phyloP scores from a whole-genome alignment of 164 flowering plant genomes.

The Platanus orientalis region DNA sequence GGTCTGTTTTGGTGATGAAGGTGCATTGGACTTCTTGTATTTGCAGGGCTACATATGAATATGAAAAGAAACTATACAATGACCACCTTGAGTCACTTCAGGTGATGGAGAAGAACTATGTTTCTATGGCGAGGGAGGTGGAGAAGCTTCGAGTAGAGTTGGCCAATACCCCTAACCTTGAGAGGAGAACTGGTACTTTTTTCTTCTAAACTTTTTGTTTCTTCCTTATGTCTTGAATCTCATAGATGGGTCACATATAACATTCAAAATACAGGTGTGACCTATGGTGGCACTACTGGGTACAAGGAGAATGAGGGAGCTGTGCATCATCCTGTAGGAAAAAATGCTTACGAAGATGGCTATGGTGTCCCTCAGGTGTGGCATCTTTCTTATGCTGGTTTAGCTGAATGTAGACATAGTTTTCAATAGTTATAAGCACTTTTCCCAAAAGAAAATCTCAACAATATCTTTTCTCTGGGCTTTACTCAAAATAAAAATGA shows the following conservation, averaged over 20 bases:
- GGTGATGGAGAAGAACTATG: conserved; percentile 87
- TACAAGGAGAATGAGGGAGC: conserved; percentile 50
- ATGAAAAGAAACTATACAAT: conserved; percentile 74
- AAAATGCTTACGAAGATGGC: conserved; percentile 56
- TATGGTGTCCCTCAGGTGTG: conserved; percentile 64
- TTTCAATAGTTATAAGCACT: too few relatives aligned
- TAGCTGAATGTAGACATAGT: not conserved
- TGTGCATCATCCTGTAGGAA: conserved; percentile 39
- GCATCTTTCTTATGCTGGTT: conserved; percentile 10
- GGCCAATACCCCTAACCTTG: conserved; percentile 49
- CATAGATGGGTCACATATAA: conserved; percentile 1
- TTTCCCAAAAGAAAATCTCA: too few relatives aligned
- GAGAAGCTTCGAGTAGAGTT: conserved; percentile 90
- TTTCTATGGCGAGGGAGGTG: conserved; percentile 79
- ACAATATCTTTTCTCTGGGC: too few relatives aligned
- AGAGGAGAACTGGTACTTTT: conserved; percentile 52
- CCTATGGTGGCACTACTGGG: conserved; percentile 48
- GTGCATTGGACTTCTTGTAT: not conserved
- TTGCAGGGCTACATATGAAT: conserved; percentile 81
- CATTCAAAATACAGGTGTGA: conserved; percentile 35
- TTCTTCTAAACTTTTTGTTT: not conserved
- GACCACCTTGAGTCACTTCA: conserved; percentile 91
- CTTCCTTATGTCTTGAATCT: not conserved
- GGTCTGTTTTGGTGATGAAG: not conserved
- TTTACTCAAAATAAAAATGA: too few relatives aligned